Evolutionary conservation across 495 filamentous ascomycete genomes (phyloP).

Genomic region (Penicillium atrosanguineum): DNA sequence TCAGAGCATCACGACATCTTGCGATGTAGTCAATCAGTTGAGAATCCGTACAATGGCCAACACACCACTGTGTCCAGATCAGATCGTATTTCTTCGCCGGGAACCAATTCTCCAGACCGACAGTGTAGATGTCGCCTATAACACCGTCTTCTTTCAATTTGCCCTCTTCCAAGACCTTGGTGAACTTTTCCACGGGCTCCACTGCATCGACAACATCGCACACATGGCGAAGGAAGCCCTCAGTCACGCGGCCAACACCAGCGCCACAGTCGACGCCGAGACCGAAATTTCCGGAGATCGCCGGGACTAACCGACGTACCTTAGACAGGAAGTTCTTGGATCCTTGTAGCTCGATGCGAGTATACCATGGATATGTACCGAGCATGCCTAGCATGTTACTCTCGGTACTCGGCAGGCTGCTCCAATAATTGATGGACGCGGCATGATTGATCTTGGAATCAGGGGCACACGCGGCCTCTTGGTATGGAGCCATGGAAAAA

Average conservation of each 20-base stretch:
- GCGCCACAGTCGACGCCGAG: constrained; percentile 60
- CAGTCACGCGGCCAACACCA: constrained; percentile 61
- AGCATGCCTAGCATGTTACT: constrained; percentile 90
- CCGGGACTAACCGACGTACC: constrained; percentile 50
- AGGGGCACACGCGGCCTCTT: background rate
- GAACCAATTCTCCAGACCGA: constrained; percentile 73
- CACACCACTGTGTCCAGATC: constrained; percentile 84
- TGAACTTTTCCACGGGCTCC: constrained; percentile 57
- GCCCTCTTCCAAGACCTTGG: constrained; percentile 30
- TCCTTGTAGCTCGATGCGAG: constrained; percentile 71
- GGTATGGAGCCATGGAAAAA: background rate
- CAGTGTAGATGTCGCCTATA: constrained; percentile 64
- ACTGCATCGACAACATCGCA: constrained; percentile 56
- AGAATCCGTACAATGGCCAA: constrained; percentile 82
- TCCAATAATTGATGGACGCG: constrained; percentile 66
- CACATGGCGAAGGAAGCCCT: constrained; percentile 52
- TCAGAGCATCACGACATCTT: constrained; percentile 57
- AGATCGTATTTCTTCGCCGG: constrained; percentile 56
- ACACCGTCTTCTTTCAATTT: constrained; percentile 28
- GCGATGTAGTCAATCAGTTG: constrained; percentile 67
- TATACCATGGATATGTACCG: constrained; percentile 70
- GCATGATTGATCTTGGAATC: constrained; percentile 38
- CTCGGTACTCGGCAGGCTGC: constrained; percentile 62
- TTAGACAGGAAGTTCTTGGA: constrained; percentile 77
- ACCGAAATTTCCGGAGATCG: constrained; percentile 27